Base-by-base conservation (phyloP, 306 rosid genomes). In the Gillenia trifoliata region DNA sequence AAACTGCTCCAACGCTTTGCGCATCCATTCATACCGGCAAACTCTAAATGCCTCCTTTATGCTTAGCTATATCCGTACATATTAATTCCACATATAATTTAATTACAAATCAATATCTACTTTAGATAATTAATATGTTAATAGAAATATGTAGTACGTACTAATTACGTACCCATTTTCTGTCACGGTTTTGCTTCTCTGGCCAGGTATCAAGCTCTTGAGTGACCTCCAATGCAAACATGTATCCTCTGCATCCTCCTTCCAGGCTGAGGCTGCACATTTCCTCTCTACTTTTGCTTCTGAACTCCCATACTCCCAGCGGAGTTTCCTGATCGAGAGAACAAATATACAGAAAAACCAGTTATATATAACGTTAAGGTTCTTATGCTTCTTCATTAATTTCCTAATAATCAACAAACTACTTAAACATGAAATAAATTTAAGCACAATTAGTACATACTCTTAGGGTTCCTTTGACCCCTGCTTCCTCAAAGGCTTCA, bases 11-110 rank as follows among this genome's bases (percentile, higher is more conserved):
- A 92, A 82, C 1, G 98, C 98, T 64, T 73, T 70, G 8, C 91
- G 79, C 98, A 92, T 92, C 98, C 98, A 90, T 36, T 92, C 92
- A 30, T 92, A 92, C 78, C 96, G 93, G 86, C 92, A 74, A 26
- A 87, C 91, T 65, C 83, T 75, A 70, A 86, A 90, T 43, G 96
- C 96, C 45, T 90, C 91, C 59, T 80, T 71, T 70, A 83, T 78
- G 75, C 68, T 85, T 64, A 92, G 80, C 98, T 92, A 74, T 62
- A 54, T 54, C 22, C 23, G 9, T 54, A n/a, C 25, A n/a, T 11
- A n/a, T 54, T 19, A 19, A 54, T 54, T 16, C 17, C 20, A 49
- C 55, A 49, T 49, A 49, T 7, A 49, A 0, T 38, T 38, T 38
- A 38, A 38, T 38, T 38, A 38, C 8, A 38, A 38, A 38, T 38